Evolutionary conservation across 495 filamentous ascomycete species (phyloP), one percentile per base, ranked within the genome.

Genomic region (Penicillium robsamsonii): DNA sequence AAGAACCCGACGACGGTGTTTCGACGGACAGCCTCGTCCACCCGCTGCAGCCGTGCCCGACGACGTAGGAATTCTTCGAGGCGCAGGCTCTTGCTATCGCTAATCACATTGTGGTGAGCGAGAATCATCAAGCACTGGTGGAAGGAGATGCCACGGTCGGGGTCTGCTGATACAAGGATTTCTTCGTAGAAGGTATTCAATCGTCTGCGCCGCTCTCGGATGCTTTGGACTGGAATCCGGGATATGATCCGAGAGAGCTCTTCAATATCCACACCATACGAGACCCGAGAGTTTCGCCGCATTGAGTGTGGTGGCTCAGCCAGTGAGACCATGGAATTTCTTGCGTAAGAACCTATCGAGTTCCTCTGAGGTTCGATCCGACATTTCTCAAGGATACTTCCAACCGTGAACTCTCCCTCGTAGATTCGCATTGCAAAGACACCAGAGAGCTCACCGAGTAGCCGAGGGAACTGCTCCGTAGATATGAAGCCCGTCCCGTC

Each of bases 381-480:
- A 62, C 92, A 88, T 58, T 93, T 86, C 46, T 96, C 92, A 17
- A 97, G 76, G 37, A 99, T 91, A 8, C 82, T 75, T 8, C 82
- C 76, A 17, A 97, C 89, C 8, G 91, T 89, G 69, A 94, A 93
- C 48, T 95, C 91, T 8, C 84, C 84, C 51, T 92, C 87, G 67
- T 99, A 96, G 46, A 97, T 92, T n/a, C 92, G 87, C 91, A 97
- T 97, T 61, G 92, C 88, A 65, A 97, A 99, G 22, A 96, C 81
- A 8, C 94, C 94, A 8, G 92, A 95, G 13, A 98, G 84, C 75
- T 96, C 86, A 37, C 92, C 91, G 4, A 98, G 79, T 22, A 98
- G 75, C 42, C 92, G 81, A 22, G 94, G 94, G 63, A 99, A 99
- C 40, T 84, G 82, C 53, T 97, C 92, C 67, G 94, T 97, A 37